These are phyloP conservation scores for Colletotrichum costaricense DNA, from an alignment of 2,329 filamentous ascomycete species.

Conservation along the genomic window DNA sequence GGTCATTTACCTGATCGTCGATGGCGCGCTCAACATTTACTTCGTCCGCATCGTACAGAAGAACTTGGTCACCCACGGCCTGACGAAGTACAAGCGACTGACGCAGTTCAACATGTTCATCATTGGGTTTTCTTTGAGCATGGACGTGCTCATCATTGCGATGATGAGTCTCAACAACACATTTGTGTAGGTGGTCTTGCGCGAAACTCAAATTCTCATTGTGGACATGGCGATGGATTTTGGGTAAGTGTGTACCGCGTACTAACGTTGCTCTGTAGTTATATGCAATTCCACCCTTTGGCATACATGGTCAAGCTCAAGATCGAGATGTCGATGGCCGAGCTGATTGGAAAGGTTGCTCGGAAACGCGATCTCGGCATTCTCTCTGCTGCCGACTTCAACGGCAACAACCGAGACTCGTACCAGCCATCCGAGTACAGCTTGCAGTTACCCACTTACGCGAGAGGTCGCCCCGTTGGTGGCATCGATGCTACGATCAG, in stretches of 20 bases:
- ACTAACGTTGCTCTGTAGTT: slow-evolving; percentile 41
- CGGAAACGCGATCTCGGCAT: slow-evolving; percentile 33
- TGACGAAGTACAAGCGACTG: slow-evolving; percentile 57
- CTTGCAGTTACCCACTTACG: slow-evolving; percentile 13
- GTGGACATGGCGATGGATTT: neutral
- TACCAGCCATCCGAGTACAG: slow-evolving; percentile 23
- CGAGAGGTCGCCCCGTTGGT: neutral
- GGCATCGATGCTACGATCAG: neutral
- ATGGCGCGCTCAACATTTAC: slow-evolving; percentile 60
- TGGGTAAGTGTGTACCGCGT: too few relatives aligned
- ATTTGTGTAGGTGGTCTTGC: slow-evolving; percentile 48
- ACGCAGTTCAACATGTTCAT: slow-evolving; percentile 58
- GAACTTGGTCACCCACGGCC: slow-evolving; percentile 42
- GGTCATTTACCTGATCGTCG: slow-evolving; percentile 60
- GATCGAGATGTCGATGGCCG: slow-evolving; percentile 66
- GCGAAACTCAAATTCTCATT: neutral
- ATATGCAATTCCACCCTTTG: slow-evolving; percentile 63
- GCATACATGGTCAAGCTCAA: slow-evolving; percentile 65
- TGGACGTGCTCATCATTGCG: slow-evolving; percentile 54
- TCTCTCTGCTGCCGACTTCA: slow-evolving; percentile 14
- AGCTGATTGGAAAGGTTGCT: slow-evolving; percentile 57
- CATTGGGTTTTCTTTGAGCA: slow-evolving; percentile 54
- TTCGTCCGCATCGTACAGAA: slow-evolving; percentile 51
- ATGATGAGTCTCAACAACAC: slow-evolving; percentile 57
- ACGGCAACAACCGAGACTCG: slow-evolving; percentile 3